Evolutionary conservation across 2,329 filamentous ascomycete species (phyloP), one percentile per base, ranked within the genome.

Genomic region (Trichoderma pleuroti): DNA sequence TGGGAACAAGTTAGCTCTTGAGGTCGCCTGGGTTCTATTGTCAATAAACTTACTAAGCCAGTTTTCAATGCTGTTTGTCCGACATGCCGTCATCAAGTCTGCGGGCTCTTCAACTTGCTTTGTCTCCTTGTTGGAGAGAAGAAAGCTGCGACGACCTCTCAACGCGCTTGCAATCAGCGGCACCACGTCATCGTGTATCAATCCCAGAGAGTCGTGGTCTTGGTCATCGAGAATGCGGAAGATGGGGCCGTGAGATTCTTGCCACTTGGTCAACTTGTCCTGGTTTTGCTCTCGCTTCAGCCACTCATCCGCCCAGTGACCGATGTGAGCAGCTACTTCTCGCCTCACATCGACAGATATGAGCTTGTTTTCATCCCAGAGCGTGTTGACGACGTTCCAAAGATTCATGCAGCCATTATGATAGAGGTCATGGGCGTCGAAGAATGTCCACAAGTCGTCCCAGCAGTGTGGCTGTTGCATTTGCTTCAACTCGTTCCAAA

Each of bases 341-440:
- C 76, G 74, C 49, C 70, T 62, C 32, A 80, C 32, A 24, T 79
- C 78, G 2, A 71, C 66, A 16, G 75, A 68, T 39, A 83, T 78
- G 14, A 77, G 75, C 42, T 75, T 70, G 32, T 85, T 86, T 74
- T 85, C 83, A 18, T 79, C 77, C 52, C 74, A 76, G 1, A 86
- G 75, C 10, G 80, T 79, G 34, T 81, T 79, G 57, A 85, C 73
- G 39, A 86, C 78, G 30, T 82, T 83, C 81, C 82, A 85, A 14
- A 87, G 77, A 72, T 87, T 87, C 72, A 82, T 77, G 0, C 82
- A 82, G 9, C 86, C 86, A 14, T 81, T 78, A 42, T 79, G 61
- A 75, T 84, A 87, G 32, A 87, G 77, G 63, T 87, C 85, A 11
- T 76, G 71, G 1, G 81, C 79, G 72, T 87, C 85, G 61, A 84